Conservation (phyloP, 2,329 filamentous ascomycete genomes). For the Esteya vermicola region DNA sequence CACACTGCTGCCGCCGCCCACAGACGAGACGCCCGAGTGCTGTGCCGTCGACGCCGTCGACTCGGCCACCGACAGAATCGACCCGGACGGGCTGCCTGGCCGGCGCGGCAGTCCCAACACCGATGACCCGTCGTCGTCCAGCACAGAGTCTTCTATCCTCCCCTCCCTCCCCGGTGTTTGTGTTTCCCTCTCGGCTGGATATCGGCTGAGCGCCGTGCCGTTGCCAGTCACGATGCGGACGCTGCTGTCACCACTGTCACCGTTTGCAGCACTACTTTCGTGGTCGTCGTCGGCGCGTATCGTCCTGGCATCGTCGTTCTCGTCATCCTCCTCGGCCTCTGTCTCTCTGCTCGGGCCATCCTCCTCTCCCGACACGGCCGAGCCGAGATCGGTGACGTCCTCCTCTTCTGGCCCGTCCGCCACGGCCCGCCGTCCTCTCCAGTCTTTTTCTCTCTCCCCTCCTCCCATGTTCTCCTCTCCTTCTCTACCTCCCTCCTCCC, state of each 20-base stretch:
- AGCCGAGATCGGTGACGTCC: slow-evolving; percentile 5
- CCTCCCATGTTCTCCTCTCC: no score
- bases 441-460: no score
- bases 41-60: slow-evolving; percentile 67
- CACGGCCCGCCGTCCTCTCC: no score
- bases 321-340: slow-evolving; percentile 11
- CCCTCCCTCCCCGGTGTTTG: slow-evolving; percentile 14
- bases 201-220: background rate
- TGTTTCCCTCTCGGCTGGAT: background rate
- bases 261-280: slow-evolving; percentile 5
- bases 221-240: background rate
- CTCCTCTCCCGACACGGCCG: background rate
- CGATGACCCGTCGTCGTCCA: slow-evolving; percentile 39
- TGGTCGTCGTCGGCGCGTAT: slow-evolving; percentile 21
- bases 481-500: no score
- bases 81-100: slow-evolving; percentile 54
- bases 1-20: slow-evolving; percentile 45
- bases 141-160: slow-evolving; percentile 27
- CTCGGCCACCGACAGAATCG: slow-evolving; percentile 59
- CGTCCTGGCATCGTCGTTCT: slow-evolving; percentile 28
- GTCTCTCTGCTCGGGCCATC: background rate
- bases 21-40: slow-evolving; percentile 48
- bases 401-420: slow-evolving; percentile 6
- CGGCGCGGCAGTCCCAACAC: slow-evolving; percentile 34
- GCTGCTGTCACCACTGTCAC: background rate